Conservation (phyloP, 805 yeast species). For the Sugiyamaella floridensis region DNA sequence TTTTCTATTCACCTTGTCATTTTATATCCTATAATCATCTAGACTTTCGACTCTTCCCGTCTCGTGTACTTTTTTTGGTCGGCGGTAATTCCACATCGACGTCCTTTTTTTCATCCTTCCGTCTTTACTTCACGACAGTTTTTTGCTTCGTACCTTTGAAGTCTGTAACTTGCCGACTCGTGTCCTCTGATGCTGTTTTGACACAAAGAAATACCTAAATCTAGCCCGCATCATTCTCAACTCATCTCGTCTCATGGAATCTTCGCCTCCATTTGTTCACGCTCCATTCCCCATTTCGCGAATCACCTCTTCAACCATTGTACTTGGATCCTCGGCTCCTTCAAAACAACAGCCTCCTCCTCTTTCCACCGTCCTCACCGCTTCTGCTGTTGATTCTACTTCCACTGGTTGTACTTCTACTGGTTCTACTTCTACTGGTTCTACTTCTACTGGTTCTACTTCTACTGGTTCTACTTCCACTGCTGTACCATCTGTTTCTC, state of each 20-base stretch:
- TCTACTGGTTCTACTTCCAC: neutral
- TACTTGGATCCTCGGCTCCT: constrained; percentile 15
- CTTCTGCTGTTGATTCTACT: neutral
- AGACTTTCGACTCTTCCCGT: too few species aligned
- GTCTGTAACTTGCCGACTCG: neutral
- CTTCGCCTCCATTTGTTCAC: constrained; percentile 11
- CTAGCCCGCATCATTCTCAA: neutral
- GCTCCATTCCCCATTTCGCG: constrained; percentile 18
- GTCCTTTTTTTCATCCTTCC: neutral
- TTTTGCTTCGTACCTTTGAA: neutral
- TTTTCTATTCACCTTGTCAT: too few species aligned
- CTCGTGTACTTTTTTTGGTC: too few species aligned
- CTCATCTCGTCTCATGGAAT: neutral
- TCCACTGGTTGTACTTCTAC: too few species aligned
- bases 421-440: neutral
- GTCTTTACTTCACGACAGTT: neutral
- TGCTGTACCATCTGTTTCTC: too few species aligned
- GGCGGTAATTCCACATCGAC: too few species aligned
- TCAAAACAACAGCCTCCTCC: neutral
- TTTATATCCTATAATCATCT: too few species aligned
- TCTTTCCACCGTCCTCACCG: neutral
- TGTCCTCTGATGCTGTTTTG: neutral
- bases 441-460: too few species aligned
- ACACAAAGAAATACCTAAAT: neutral
- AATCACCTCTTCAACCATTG: constrained; percentile 20